phyloP scores from a whole-genome alignment of 495 filamentous ascomycete genomes.

The Xylaria palmicola region DNA sequence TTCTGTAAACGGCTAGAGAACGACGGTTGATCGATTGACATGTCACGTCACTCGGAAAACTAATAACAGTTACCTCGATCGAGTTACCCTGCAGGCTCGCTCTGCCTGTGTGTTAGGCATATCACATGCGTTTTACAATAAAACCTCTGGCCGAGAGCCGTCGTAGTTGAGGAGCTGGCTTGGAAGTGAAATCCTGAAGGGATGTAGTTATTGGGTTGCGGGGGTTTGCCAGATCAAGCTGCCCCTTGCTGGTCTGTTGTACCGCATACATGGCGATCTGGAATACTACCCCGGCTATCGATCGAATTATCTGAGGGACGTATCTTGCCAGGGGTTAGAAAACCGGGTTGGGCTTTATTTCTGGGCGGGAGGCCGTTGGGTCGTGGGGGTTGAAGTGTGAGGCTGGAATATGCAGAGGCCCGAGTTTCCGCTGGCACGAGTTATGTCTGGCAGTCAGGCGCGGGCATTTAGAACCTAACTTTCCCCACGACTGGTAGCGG shows the following conservation, averaged over 20 bases:
- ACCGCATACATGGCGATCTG: slow-evolving; percentile 10
- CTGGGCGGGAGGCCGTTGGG: slow-evolving; percentile 16
- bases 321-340: slow-evolving; percentile 11
- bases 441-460: background rate
- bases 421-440: background rate
- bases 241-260: slow-evolving; percentile 5
- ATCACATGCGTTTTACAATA: background rate
- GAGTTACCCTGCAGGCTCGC: background rate
- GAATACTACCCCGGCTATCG: slow-evolving; percentile 17
- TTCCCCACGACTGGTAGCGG: background rate
- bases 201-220: background rate
- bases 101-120: background rate
- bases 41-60: slow-evolving; percentile 2
- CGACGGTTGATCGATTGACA: slow-evolving; percentile 6
- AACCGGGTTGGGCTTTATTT: slow-evolving; percentile 11
- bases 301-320: slow-evolving; percentile 8
- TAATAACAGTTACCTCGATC: background rate
- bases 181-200: background rate
- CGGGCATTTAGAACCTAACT: background rate
- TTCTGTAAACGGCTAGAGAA: slow-evolving; percentile 12
- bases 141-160: background rate
- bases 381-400: slow-evolving; percentile 13
- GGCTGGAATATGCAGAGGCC: slow-evolving; percentile 16
- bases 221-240: background rate
- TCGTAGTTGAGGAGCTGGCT: background rate